Percentiles rank a stretch among this genome's conserved stretches.
Evolutionary conservation across 352 stramenopile genomes (phyloP).

Genomic region (Pythium diclinum): DNA sequence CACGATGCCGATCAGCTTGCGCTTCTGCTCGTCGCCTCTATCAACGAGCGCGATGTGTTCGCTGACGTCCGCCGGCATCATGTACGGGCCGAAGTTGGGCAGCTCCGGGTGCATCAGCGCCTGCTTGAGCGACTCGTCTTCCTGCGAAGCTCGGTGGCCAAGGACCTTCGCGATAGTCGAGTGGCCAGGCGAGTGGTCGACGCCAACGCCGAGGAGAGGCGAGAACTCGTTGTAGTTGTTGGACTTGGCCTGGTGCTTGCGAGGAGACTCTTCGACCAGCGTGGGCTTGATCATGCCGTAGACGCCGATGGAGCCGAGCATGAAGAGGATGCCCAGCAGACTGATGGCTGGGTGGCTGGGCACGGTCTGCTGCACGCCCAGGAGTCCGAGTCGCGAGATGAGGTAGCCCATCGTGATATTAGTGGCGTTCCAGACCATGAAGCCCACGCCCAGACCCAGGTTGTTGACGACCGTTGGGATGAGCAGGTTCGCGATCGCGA

Average conservation of each 20-base stretch:
- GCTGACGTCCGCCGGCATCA: constrained; percentile 61
- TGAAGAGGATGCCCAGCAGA: constrained; percentile 68
- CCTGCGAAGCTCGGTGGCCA: constrained; percentile 11
- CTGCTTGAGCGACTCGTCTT: constrained; percentile 48
- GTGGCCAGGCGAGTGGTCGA: neutral
- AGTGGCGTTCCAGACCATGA: constrained; percentile 86
- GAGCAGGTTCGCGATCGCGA: constrained; percentile 76
- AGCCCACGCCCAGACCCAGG: constrained; percentile 71
- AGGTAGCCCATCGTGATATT: constrained; percentile 83
- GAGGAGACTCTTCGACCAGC: constrained; percentile 26
- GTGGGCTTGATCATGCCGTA: constrained; percentile 79
- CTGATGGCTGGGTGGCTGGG: constrained; percentile 52
- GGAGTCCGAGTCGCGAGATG: constrained; percentile 68
- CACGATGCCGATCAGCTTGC: constrained; percentile 57
- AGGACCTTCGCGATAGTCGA: constrained; percentile 5
- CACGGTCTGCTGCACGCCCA: constrained; percentile 63
- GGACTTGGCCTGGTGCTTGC: constrained; percentile 8
- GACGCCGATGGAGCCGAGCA: constrained; percentile 74
- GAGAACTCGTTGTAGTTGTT: constrained; percentile 29
- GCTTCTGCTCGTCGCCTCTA: constrained; percentile 44
- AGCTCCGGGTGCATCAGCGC: constrained; percentile 69
- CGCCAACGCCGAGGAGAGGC: constrained; percentile 29
- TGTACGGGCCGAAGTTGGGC: constrained; percentile 81
- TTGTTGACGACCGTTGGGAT: constrained; percentile 87
- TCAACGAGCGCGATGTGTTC: constrained; percentile 57